phyloP scores from a whole-genome alignment of 352 stramenopile species.

The Hyaloperonospora brassicae region DNA sequence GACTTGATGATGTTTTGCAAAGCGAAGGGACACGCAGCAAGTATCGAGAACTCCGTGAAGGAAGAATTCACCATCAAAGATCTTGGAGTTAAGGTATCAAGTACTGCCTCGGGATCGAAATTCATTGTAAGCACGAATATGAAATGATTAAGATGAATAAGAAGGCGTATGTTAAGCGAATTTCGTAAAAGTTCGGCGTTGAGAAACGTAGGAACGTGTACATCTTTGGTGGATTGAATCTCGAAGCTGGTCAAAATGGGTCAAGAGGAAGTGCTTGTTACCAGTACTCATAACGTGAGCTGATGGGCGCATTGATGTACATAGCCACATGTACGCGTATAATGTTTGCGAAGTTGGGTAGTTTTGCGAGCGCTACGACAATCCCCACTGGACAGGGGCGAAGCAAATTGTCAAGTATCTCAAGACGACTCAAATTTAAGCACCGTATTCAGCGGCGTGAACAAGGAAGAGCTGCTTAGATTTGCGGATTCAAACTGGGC shows the following conservation, averaged over 20 bases:
- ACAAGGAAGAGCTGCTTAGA: not conserved
- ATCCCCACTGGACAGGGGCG: not conserved
- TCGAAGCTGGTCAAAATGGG: conserved; percentile 1
- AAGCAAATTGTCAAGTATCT: conserved; percentile 1
- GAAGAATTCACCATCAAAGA: not conserved
- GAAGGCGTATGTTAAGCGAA: not conserved
- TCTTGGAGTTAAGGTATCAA: conserved; percentile 1
- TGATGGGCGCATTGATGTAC: conserved; percentile 5
- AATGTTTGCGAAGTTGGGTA: not conserved
- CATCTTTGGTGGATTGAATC: conserved; percentile 1
- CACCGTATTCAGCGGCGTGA: not conserved
- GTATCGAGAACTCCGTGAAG: not conserved
- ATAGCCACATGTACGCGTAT: not conserved
- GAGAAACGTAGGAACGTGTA: conserved; percentile 1
- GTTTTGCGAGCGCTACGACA: not conserved
- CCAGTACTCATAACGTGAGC: conserved; percentile 7
- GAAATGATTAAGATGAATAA: not conserved
- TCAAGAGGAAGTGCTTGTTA: not conserved
- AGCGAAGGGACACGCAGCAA: not conserved
- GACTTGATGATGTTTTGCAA: not conserved
- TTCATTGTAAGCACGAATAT: not conserved
- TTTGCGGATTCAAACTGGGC: conserved; percentile 1
- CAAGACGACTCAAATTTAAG: not conserved
- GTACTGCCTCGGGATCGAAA: not conserved
- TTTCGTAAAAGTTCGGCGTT: not conserved